Evolutionary conservation across 1,284 basidiomycete species (phyloP).

Genomic region (Polyporus tsugae): DNA sequence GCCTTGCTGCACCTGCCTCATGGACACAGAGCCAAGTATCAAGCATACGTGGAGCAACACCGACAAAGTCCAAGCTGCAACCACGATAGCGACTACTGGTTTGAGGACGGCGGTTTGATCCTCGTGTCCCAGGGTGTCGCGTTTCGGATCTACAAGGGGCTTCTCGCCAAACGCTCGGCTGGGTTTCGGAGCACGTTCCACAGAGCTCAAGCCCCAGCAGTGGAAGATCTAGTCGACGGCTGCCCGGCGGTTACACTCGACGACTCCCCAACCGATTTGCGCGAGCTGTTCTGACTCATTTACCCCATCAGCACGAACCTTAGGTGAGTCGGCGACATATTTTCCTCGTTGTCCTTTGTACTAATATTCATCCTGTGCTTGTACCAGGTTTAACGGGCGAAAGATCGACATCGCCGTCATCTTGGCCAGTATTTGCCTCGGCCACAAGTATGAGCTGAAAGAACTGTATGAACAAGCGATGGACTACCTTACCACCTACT

Average conservation of each 20-base stretch:
- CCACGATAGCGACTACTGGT: slow-evolving; percentile 26
- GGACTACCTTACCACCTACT: slow-evolving; percentile 16
- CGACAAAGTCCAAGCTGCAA: slow-evolving; percentile 9
- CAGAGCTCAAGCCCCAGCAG: slow-evolving; percentile 10
- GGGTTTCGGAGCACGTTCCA: slow-evolving; percentile 35
- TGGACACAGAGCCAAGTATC: slow-evolving; percentile 1
- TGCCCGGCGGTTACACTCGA: slow-evolving; percentile 28
- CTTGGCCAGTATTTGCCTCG: slow-evolving; percentile 21
- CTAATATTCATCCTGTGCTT: not conserved
- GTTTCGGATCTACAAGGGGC: slow-evolving; percentile 31
- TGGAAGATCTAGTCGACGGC: slow-evolving; percentile 24
- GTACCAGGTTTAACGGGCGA: not conserved
- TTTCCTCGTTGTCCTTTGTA: not conserved
- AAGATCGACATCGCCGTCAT: slow-evolving; percentile 19
- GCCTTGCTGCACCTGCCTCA: not conserved
- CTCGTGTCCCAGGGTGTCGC: slow-evolving; percentile 23
- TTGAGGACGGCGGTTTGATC: slow-evolving; percentile 35
- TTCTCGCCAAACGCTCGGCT: slow-evolving; percentile 30
- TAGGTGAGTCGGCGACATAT: not conserved
- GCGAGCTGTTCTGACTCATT: slow-evolving; percentile 17
- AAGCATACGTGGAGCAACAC: not conserved
- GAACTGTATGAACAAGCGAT: slow-evolving; percentile 14
- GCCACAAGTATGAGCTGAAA: slow-evolving; percentile 25
- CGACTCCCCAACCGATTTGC: slow-evolving; percentile 29
- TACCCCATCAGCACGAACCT: slow-evolving; percentile 11